A percentile compares a stretch with the other conserved stretches of the same genome.
phyloP scores from a whole-genome alignment of 495 filamentous ascomycete species.

The Xylaria telfairii region DNA sequence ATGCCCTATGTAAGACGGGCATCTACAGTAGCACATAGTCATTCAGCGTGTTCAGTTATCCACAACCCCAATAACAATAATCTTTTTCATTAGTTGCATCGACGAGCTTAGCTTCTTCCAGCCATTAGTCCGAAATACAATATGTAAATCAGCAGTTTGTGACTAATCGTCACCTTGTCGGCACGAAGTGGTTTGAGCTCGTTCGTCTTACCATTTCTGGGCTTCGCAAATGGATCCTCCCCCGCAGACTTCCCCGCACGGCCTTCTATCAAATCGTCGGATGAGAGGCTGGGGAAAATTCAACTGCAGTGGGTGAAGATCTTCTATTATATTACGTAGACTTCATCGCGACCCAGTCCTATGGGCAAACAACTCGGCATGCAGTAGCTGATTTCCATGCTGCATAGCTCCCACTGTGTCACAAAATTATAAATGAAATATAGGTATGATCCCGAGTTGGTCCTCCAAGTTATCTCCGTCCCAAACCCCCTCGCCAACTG shows the following conservation, averaged over 20 bases:
- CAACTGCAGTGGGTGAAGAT: not conserved
- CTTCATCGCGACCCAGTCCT: not conserved
- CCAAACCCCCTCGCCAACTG: not conserved
- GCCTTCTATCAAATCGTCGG: not conserved
- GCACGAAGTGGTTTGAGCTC: not conserved
- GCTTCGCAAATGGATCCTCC: not conserved
- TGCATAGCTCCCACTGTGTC: not conserved
- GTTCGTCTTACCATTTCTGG: not conserved
- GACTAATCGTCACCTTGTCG: not conserved
- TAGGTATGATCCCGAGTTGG: not conserved
- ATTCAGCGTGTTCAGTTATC: not conserved
- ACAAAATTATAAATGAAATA: not conserved
- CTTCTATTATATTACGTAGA: not conserved
- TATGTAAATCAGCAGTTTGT: no score
- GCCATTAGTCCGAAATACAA: no score
- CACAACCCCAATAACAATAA: not conserved
- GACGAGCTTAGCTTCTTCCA: no score
- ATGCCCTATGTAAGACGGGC: not conserved
- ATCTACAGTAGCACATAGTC: not conserved
- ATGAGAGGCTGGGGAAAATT: constrained; percentile 11
- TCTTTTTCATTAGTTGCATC: not conserved
- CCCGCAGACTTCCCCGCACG: constrained; percentile 20
- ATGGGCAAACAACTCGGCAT: not conserved
- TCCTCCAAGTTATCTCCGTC: not conserved
- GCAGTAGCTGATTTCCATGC: not conserved